Evolutionary conservation across 208 protist species (phyloP), one percentile per base, ranked within the genome.

Genomic region (Acanthamoeba quina): DNA sequence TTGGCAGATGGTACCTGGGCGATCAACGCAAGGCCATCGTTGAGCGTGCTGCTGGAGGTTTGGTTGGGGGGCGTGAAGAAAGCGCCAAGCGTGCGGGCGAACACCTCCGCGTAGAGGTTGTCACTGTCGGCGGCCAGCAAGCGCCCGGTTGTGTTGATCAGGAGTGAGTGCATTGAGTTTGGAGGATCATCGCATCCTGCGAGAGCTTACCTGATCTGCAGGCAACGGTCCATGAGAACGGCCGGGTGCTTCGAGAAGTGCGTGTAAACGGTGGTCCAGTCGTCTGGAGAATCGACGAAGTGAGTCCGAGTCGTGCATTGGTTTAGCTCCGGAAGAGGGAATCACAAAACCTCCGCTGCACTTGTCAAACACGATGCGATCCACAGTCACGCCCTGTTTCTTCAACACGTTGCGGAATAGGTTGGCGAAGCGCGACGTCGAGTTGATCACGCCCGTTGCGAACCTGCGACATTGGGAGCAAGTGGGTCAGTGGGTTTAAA

Each of bases 131-230:
- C 49, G 49, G n/a, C n/a, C n/a, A n/a, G n/a, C n/a, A n/a, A n/a
- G n/a, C n/a, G n/a, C n/a, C n/a, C n/a, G n/a, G n/a, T n/a, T n/a
- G n/a, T n/a, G n/a, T n/a, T n/a, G n/a, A n/a, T n/a, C n/a, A n/a
- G n/a, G n/a, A n/a, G n/a, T n/a, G n/a, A n/a, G n/a, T n/a, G n/a
- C n/a, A n/a, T n/a, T n/a, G n/a, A n/a, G n/a, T n/a, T n/a, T n/a
- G n/a, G n/a, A n/a, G n/a, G n/a, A n/a, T n/a, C n/a, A n/a, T n/a
- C n/a, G n/a, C n/a, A n/a, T n/a, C n/a, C n/a, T n/a, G n/a, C n/a
- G n/a, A n/a, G n/a, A n/a, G n/a, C n/a, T n/a, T 80, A 80, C 70
- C 70, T 80, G 70, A 80, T 31, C 41, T 80, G 70, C 70, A 80
- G 41, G 37, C 70, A 80, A 5, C 29, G 70, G 37, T 80, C 70